Evolutionary conservation across 1,139 yeast species (phyloP), one percentile per base, ranked within the genome.

Genomic region (Scheffersomyces insectosa): DNA sequence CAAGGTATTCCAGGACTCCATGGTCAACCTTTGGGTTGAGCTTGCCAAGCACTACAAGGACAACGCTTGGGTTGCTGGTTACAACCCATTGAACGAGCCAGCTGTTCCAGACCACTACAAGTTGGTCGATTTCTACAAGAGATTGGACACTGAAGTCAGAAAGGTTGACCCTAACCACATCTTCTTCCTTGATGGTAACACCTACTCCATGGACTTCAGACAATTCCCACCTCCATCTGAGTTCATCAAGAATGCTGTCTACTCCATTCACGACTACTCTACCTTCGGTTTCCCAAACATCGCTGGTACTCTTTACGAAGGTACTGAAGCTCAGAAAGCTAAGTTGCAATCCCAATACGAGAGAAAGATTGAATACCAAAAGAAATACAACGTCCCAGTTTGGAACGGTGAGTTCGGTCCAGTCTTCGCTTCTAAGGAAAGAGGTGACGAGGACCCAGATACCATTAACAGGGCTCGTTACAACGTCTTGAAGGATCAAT

Each of bases 351-450:
- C 44, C 23, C 73, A 66, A 47, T 74, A 69, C 51, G 60, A 65
- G 38, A 56, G 77, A 39, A 74, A 74, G 51, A 55, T 73, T 44
- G 70, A 70, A 49, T 70, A 66, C 54, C 70, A 71, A 74, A 42
- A 25, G 13, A 46, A 42, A 66, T 49, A 48, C 38, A 55, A 63
- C 14, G 75, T 72, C 4, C 78, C 79, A 3, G 77, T 73, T n/a
- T 74, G 79, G 79, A 73, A 73, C 49, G 79, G 79, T 13, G 79
- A 74, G 54, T 74, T 72, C 50, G 79, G 79, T 14, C 79, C 79
- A 3, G 79, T 74, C 16, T 74, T 73, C 51, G 71, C 75, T 9
- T 62, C 71, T 9, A 59, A 64, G 37, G 63, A 56, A 27, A 64
- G 78, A 45, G 77, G 75, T 16, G 75, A 71, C 49, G 43, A 47